Conservation (phyloP, 306 rosid species). For the Quercus bicolor region DNA sequence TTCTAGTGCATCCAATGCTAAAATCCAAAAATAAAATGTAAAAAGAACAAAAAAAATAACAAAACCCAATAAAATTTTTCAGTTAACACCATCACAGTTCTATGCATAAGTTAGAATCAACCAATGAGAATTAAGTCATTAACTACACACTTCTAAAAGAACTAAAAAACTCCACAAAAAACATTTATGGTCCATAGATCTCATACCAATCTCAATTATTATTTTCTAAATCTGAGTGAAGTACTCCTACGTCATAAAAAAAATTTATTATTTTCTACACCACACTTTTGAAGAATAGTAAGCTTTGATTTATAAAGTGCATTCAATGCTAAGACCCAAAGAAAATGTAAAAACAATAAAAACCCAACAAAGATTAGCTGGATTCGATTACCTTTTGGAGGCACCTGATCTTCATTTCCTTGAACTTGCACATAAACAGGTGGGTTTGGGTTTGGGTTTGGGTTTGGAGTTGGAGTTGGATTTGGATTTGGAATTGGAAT, state of each 20-base stretch:
- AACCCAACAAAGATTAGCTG: not conserved
- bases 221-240: no score
- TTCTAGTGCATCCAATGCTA: not conserved
- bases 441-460: not conserved
- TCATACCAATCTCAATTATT: no score
- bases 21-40: not conserved
- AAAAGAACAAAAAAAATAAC: not conserved
- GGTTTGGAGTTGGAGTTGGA: not conserved
- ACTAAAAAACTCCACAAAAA: no score
- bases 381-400: constrained; percentile 29
- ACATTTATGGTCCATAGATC: no score
- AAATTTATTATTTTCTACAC: not conserved
- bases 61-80: not conserved
- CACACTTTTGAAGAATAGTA: not conserved
- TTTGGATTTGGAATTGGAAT: no score
- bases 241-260: no score
- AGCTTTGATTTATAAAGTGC: not conserved
- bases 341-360: not conserved
- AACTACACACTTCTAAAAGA: no score
- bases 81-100: not conserved
- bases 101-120: not conserved
- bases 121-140: no score
- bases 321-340: not conserved
- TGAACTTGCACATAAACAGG: not conserved
- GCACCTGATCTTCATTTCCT: constrained; percentile 24